Evolutionary conservation across 768 basidiomycete species (phyloP).

Genomic region (Leccinum fibrillosum): DNA sequence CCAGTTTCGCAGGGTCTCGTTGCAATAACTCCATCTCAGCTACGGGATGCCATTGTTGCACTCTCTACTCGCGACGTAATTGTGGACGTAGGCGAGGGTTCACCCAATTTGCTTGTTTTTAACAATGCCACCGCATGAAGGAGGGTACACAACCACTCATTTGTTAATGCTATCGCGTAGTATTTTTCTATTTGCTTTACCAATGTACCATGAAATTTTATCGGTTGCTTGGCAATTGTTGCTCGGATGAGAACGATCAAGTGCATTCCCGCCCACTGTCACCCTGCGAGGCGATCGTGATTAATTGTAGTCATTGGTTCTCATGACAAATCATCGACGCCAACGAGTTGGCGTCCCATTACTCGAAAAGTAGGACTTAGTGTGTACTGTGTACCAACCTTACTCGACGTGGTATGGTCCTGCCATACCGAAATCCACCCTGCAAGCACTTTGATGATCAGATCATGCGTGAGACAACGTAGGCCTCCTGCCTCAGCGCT

Average conservation of each 20-base stretch:
- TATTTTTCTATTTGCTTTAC: not conserved
- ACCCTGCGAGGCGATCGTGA: too few relatives aligned
- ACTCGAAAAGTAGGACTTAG: not conserved
- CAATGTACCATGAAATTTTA: not conserved
- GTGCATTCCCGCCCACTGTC: not conserved
- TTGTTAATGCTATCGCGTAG: slow-evolving; percentile 5
- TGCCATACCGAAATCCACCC: slow-evolving; percentile 3
- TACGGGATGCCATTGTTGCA: slow-evolving; percentile 71
- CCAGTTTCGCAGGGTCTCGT: slow-evolving; percentile 40
- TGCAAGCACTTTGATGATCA: slow-evolving; percentile 11
- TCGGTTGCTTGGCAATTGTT: not conserved
- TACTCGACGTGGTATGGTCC: not conserved
- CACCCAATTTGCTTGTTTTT: slow-evolving; percentile 73
- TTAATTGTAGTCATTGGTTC: too few relatives aligned
- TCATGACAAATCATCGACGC: not conserved
- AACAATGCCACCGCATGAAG: slow-evolving; percentile 63
- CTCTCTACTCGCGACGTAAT: slow-evolving; percentile 57
- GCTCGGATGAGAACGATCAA: not conserved
- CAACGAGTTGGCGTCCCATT: not conserved
- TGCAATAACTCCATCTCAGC: slow-evolving; percentile 59
- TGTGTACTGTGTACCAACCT: not conserved
- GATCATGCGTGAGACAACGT: slow-evolving; percentile 41
- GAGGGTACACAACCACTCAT: not conserved
- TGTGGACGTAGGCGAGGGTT: slow-evolving; percentile 42
- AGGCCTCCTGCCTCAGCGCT: slow-evolving; percentile 69